Evolutionary conservation across 192 early-diverging fungal genomes (phyloP).

Genomic region (Chytriomyces hyalinus): DNA sequence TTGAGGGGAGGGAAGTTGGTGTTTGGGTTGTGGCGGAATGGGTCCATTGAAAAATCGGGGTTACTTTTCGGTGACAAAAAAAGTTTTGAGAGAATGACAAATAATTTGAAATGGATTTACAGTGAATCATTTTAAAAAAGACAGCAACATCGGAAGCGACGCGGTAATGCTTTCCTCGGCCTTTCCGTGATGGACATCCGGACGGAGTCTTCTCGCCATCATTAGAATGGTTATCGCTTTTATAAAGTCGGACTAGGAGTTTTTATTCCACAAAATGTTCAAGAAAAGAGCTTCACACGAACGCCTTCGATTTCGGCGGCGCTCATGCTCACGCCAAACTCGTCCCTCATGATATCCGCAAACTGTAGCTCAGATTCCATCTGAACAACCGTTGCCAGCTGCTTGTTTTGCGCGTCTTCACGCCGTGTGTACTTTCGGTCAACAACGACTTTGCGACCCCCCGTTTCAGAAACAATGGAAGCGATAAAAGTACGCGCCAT

Average conservation of each 20-base stretch:
- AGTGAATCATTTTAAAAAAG: no score
- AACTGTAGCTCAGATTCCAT: conserved; percentile 11
- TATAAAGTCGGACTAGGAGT: no score
- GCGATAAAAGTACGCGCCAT: not conserved
- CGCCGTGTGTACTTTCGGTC: conserved; percentile 14
- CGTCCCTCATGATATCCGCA: conserved; percentile 1
- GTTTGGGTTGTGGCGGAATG: not conserved
- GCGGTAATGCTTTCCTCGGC: no score
- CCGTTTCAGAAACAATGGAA: conserved; percentile 6
- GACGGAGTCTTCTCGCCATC: no score
- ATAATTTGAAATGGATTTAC: no score
- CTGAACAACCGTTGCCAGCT: conserved; percentile 2
- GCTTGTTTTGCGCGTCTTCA: not conserved
- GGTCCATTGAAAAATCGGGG: no score
- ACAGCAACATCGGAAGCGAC: no score
- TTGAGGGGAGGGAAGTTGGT: conserved; percentile 2
- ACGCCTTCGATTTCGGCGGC: not conserved
- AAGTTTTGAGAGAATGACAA: no score
- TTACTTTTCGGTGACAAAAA: no score
- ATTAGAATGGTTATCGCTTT: no score
- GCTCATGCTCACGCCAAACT: conserved; percentile 16
- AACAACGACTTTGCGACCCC: conserved; percentile 5
- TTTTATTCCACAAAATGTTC: no score
- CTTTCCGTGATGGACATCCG: no score
- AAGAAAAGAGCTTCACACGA: not conserved